Evolutionary conservation across 208 protist genomes (phyloP).

Genomic region (Trypanosoma theileri): DNA sequence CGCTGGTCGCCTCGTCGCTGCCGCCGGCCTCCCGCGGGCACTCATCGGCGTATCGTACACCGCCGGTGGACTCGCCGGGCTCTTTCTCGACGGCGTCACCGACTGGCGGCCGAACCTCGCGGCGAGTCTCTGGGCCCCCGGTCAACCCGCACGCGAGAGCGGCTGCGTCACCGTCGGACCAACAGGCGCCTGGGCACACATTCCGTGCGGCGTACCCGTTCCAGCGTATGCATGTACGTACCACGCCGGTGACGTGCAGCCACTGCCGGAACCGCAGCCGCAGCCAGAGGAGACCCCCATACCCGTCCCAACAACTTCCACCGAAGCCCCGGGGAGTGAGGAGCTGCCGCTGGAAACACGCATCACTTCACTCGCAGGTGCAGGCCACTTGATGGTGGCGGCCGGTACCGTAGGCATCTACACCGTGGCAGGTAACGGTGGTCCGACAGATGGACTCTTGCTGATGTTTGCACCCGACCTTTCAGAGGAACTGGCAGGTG

Average conservation of each 20-base stretch:
- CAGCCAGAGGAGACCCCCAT: constrained; percentile 6
- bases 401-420: constrained; percentile 62
- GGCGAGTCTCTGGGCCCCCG: constrained; percentile 40
- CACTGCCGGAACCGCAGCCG: neutral
- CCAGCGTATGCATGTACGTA: constrained; percentile 54
- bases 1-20: constrained; percentile 36
- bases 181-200: constrained; percentile 46
- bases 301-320: neutral
- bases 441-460: constrained; percentile 37
- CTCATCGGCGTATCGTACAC: constrained; percentile 57
- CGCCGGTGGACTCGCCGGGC: constrained; percentile 37
- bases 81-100: constrained; percentile 48
- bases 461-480: constrained; percentile 57
- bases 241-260: constrained; percentile 28
- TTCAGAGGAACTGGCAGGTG: neutral
- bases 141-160: constrained; percentile 38
- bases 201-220: constrained; percentile 38
- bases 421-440: constrained; percentile 27
- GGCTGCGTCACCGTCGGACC: constrained; percentile 52
- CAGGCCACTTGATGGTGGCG: constrained; percentile 62
- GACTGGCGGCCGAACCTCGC: constrained; percentile 36
- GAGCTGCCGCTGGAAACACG: constrained; percentile 32
- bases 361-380: constrained; percentile 45
- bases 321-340: neutral
- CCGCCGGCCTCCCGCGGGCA: constrained; percentile 17